phyloP scores from a whole-genome alignment of 208 protist genomes.

The Trypanosoma melophagium region DNA sequence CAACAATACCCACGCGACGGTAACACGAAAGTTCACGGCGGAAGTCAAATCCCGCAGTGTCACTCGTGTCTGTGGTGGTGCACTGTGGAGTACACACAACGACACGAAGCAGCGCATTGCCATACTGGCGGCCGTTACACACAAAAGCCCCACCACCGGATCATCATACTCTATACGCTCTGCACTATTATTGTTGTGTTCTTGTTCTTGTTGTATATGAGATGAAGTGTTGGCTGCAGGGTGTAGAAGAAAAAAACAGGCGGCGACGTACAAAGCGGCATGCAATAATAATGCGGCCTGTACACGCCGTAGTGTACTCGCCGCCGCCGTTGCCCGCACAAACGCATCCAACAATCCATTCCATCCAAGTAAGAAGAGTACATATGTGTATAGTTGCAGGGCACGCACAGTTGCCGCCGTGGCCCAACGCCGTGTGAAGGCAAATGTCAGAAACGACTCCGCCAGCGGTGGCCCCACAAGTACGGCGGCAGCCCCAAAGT shows the following conservation, averaged over 20 bases:
- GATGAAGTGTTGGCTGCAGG: no score
- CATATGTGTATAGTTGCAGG: slow-evolving; percentile 81
- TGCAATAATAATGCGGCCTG: slow-evolving; percentile 54
- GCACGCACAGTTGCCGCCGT: slow-evolving; percentile 53
- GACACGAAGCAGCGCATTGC: no score
- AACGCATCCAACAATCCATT: slow-evolving; percentile 90
- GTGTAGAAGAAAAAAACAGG: slow-evolving; percentile 63
- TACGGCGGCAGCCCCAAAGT: slow-evolving; percentile 64
- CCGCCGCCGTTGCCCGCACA: slow-evolving; percentile 58
- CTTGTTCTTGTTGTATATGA: no score
- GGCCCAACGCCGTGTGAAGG: slow-evolving; percentile 83
- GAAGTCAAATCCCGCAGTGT: no score
- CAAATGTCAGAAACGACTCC: slow-evolving; percentile 42
- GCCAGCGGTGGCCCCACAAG: slow-evolving; percentile 76
- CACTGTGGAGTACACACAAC: no score
- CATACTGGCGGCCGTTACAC: no score
- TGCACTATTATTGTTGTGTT: no score
- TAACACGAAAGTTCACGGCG: not conserved
- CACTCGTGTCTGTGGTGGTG: no score
- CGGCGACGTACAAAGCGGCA: slow-evolving; percentile 49
- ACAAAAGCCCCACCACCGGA: no score
- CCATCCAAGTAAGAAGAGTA: slow-evolving; percentile 68
- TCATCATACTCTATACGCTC: no score
- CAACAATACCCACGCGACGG: slow-evolving; percentile 14
- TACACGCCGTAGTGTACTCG: slow-evolving; percentile 36